Evolutionary conservation across 1,284 basidiomycete genomes (phyloP).

Genomic region (Termitomyces sp.): DNA sequence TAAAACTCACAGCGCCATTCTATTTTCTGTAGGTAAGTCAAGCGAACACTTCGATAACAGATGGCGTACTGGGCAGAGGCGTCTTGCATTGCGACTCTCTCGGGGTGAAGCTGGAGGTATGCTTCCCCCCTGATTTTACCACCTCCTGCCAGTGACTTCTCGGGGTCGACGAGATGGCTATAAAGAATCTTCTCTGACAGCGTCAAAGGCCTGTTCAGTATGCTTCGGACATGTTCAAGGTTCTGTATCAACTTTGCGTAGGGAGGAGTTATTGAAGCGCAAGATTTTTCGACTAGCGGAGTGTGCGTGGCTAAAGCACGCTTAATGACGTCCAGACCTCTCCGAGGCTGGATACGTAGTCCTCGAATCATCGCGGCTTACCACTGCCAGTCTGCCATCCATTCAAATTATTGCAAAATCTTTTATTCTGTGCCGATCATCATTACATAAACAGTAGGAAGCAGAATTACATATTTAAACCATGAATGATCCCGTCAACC

Average conservation of each 20-base stretch:
- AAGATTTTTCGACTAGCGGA: conserved; percentile 55
- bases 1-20: conserved; percentile 69
- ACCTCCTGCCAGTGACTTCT: conserved; percentile 63
- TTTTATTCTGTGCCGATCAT: conserved; percentile 11
- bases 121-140: conserved; percentile 78
- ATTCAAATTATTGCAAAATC: not conserved
- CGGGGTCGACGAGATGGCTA: conserved; percentile 84
- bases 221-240: conserved; percentile 65
- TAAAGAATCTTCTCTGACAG: conserved; percentile 98
- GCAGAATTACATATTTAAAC: conserved; percentile 11
- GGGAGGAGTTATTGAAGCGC: conserved; percentile 83
- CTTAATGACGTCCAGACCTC: conserved; percentile 17
- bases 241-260: conserved; percentile 77
- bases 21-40: conserved; percentile 23
- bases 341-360: conserved; percentile 15
- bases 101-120: conserved; percentile 88
- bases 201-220: conserved; percentile 77
- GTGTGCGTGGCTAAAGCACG: conserved; percentile 53
- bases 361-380: conserved; percentile 16
- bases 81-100: conserved; percentile 98
- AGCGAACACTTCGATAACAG: conserved; percentile 1
- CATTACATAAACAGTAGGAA: conserved; percentile 8
- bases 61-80: conserved; percentile 85
- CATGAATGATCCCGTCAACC: conserved; percentile 32
- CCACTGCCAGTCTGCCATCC: not conserved